Evolutionary conservation across 257 asterid species (phyloP), one percentile per base, ranked within the genome.

Genomic region (Penstemon newberryi): DNA sequence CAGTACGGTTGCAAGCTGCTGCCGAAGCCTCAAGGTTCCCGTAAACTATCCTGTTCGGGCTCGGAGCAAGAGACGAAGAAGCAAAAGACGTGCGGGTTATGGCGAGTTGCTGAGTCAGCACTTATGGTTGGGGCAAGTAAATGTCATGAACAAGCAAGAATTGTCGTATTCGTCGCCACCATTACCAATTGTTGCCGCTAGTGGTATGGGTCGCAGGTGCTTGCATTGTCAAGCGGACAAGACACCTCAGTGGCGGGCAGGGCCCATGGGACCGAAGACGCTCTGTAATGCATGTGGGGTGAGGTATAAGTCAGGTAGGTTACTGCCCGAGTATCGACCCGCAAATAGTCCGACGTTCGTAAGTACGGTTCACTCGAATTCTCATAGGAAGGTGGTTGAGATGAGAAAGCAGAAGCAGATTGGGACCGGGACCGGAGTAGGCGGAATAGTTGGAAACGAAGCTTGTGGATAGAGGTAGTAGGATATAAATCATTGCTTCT

Each of bases 231-330:
- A 85, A 38, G 75, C 89, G 1, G 96, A 86, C 61, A 83, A 88
- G 81, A 91, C 97, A 2, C 97, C 97, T 0, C 96, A 88, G 63
- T 91, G 97, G 97, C 66, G 97, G 49, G 95, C 95, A 0, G 97
- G 97, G 0, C 97, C 97, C 0, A 81, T 77, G 83, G 97, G 97
- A 3, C 91, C 92, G 0, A 91, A 91, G 41, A 88, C 97, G 0
- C 84, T 91, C 18, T 90, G 97, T 73, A 90, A 90, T 25, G 96
- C 97, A 1, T 91, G 97, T 55, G 97, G 97, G 33, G 97, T 90
- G 55, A 78, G 97, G 64, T 90, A 73, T 65, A 90, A 88, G 82
- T 88, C 96, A 0, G 97, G 97, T 1, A 88, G 97, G 6, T 83
- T 91, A 4, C 75, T 91, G 58, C 96, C 97, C 0, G 97, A 91